Evolutionary conservation across 345 rosid genomes (phyloP).

Genomic region (Firmiana major): DNA sequence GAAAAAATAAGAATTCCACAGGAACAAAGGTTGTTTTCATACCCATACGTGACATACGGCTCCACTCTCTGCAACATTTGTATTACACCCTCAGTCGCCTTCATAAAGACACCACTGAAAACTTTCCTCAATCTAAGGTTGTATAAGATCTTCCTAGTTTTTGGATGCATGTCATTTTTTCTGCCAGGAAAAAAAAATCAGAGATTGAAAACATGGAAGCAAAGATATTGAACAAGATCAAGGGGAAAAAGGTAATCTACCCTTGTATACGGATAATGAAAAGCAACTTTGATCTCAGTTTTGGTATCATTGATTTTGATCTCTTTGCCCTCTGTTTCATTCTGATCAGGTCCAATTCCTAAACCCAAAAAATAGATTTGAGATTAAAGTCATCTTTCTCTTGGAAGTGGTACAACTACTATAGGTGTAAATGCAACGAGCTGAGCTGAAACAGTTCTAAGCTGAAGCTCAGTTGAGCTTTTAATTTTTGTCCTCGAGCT

Average conservation of each 20-base stretch:
- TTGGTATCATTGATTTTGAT: constrained; percentile 33
- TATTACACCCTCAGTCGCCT: constrained; percentile 49
- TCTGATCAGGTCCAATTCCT: constrained; percentile 80
- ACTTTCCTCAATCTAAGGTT: constrained; percentile 50
- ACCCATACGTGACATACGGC: constrained; percentile 89
- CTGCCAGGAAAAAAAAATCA: constrained; percentile 32
- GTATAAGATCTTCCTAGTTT: constrained; percentile 56
- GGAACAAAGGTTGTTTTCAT: constrained; percentile 7
- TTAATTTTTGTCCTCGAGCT: background rate
- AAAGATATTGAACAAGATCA: background rate
- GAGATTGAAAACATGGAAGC: background rate
- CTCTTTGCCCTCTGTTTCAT: constrained; percentile 77
- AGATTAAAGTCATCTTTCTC: background rate
- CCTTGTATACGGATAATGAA: constrained; percentile 79
- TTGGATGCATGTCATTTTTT: constrained; percentile 74
- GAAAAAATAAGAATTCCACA: background rate
- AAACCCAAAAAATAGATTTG: background rate
- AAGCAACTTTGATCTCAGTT: constrained; percentile 46
- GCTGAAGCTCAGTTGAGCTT: background rate
- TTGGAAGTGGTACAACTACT: background rate
- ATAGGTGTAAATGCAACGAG: too few relatives aligned
- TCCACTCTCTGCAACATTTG: constrained; percentile 80
- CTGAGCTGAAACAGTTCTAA: background rate
- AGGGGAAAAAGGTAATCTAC: constrained; percentile 27
- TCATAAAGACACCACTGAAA: constrained; percentile 70